Conservation (phyloP, 306 rosid genomes). For the Neltuma alba region DNA sequence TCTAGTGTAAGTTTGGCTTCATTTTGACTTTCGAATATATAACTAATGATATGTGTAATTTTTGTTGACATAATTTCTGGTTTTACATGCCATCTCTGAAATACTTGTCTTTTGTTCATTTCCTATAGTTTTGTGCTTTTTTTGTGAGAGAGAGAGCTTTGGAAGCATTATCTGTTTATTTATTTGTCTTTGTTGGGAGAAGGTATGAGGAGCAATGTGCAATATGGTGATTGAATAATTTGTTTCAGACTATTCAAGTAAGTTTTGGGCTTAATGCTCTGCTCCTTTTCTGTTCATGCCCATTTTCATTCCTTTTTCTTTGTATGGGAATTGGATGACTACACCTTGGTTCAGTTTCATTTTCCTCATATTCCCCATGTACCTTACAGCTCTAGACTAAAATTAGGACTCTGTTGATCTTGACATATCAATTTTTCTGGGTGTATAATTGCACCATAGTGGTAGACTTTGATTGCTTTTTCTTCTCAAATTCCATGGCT, state of each 20-base stretch:
- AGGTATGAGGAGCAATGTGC: background rate
- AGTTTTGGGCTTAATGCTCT: background rate
- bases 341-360: background rate
- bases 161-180: background rate
- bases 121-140: conserved; percentile 2
- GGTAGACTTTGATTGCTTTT: conserved; percentile 15
- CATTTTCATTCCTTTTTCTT: background rate
- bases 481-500: conserved; percentile 7
- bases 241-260: background rate
- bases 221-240: conserved; percentile 10
- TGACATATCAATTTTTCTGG: background rate
- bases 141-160: background rate
- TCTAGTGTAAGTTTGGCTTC: conserved; percentile 72
- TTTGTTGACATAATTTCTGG: background rate
- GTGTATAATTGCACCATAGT: background rate
- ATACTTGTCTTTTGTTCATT: conserved; percentile 16
- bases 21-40: conserved; percentile 81
- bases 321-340: conserved; percentile 9
- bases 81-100: conserved; percentile 7
- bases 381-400: background rate
- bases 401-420: background rate
- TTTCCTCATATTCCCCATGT: background rate
- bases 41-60: conserved; percentile 21
- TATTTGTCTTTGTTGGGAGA: background rate
- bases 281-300: background rate